These are phyloP conservation scores for Naematelia aurantialba DNA, from an alignment of 768 basidiomycete species.

Conservation along the genomic window DNA sequence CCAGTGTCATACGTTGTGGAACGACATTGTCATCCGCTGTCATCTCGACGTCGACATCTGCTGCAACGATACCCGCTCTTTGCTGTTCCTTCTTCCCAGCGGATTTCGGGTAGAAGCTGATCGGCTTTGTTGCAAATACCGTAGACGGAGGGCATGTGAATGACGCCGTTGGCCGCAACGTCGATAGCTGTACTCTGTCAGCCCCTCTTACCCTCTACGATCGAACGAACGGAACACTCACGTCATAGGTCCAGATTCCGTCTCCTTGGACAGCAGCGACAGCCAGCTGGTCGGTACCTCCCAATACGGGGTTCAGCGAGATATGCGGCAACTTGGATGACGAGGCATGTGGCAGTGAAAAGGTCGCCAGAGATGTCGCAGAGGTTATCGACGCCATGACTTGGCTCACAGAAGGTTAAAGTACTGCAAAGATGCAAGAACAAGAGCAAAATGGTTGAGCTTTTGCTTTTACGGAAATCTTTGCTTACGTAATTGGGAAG, in stretches of 20 bases:
- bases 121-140: slow-evolving; percentile 34
- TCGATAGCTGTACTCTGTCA: slow-evolving; percentile 25
- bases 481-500: background rate
- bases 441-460: background rate
- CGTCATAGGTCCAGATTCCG: slow-evolving; percentile 50
- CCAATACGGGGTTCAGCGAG: slow-evolving; percentile 32
- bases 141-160: slow-evolving; percentile 47
- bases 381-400: slow-evolving; percentile 33
- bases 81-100: slow-evolving; percentile 12
- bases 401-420: background rate
- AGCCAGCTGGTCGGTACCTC: slow-evolving; percentile 24
- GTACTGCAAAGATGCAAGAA: background rate
- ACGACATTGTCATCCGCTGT: background rate
- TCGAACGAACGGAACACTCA: slow-evolving; percentile 21
- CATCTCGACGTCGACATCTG: slow-evolving; percentile 21
- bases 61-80: slow-evolving; percentile 20
- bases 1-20: slow-evolving; percentile 18
- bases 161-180: slow-evolving; percentile 42
- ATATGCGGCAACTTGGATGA: slow-evolving; percentile 38
- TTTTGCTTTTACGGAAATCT: background rate
- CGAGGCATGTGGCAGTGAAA: slow-evolving; percentile 39
- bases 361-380: slow-evolving; percentile 42
- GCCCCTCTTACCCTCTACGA: background rate
- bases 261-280: slow-evolving; percentile 49
- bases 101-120: slow-evolving; percentile 30